phyloP scores from a whole-genome alignment of 345 rosid species.

The Mercurialis annua region DNA sequence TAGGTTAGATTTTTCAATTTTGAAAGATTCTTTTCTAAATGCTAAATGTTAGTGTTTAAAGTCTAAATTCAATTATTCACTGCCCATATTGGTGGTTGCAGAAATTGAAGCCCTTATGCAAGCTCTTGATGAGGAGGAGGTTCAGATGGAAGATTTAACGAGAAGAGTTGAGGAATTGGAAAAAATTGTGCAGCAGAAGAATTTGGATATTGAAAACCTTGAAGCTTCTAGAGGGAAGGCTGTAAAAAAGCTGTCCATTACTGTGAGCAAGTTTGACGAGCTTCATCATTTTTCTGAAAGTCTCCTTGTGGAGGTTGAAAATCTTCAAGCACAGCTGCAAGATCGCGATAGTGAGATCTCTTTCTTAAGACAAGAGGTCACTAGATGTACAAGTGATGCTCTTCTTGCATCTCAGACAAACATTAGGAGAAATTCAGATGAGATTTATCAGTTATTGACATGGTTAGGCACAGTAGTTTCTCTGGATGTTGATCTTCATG shows the following conservation, averaged over 20 bases:
- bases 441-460: slow-evolving; percentile 48
- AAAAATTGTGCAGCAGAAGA: slow-evolving; percentile 56
- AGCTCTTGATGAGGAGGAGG: slow-evolving; percentile 97
- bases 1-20: slow-evolving; percentile 47
- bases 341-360: slow-evolving; percentile 90
- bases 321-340: slow-evolving; percentile 76
- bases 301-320: slow-evolving; percentile 81
- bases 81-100: slow-evolving; percentile 27
- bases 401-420: slow-evolving; percentile 66
- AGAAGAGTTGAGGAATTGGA: slow-evolving; percentile 58
- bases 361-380: slow-evolving; percentile 94
- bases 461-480: slow-evolving; percentile 62
- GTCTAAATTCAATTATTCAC: slow-evolving; percentile 7
- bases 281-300: slow-evolving; percentile 84
- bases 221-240: slow-evolving; percentile 80
- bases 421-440: slow-evolving; percentile 51
- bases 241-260: slow-evolving; percentile 73
- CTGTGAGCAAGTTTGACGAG: slow-evolving; percentile 87
- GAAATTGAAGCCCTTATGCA: slow-evolving; percentile 93
- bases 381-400: slow-evolving; percentile 86
- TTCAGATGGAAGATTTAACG: slow-evolving; percentile 75
- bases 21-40: slow-evolving; percentile 13
- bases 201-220: slow-evolving; percentile 60
- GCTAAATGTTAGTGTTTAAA: background rate
- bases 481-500: slow-evolving; percentile 42